Evolutionary conservation across 352 stramenopile species (phyloP).

Genomic region (Globisporangium sylvaticum): DNA sequence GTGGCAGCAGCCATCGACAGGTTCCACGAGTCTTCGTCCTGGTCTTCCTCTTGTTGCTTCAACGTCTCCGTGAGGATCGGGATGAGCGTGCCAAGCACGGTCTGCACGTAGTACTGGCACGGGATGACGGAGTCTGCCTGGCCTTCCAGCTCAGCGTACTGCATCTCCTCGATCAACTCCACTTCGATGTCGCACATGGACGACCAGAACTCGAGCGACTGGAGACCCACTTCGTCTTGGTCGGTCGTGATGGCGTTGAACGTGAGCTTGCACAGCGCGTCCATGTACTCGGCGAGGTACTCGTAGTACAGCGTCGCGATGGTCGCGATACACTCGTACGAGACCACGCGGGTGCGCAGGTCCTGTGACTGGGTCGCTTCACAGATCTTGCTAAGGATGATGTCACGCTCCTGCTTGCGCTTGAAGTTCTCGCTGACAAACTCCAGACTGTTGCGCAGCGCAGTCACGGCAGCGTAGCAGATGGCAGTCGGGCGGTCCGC

Average conservation of each 20-base stretch:
- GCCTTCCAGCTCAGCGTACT: slow-evolving; percentile 71
- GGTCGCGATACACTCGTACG: slow-evolving; percentile 95
- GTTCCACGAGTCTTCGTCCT: slow-evolving; percentile 94
- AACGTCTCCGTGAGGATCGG: slow-evolving; percentile 92
- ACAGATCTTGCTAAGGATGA: slow-evolving; percentile 95
- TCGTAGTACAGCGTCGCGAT: slow-evolving; percentile 97
- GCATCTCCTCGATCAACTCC: slow-evolving; percentile 90
- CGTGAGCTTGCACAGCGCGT: slow-evolving; percentile 94
- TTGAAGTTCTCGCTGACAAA: slow-evolving; percentile 97
- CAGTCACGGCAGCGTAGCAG: slow-evolving; percentile 89
- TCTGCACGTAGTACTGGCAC: slow-evolving; percentile 89
- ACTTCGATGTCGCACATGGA: slow-evolving; percentile 96
- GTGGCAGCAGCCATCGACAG: slow-evolving; percentile 93
- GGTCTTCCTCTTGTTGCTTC: slow-evolving; percentile 93
- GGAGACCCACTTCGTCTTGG: slow-evolving; percentile 89
- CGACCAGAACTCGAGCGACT: slow-evolving; percentile 98
- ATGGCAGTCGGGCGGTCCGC: slow-evolving; percentile 84
- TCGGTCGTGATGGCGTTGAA: slow-evolving; percentile 92
- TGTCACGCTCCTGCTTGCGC: slow-evolving; percentile 91
- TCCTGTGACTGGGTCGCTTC: slow-evolving; percentile 92
- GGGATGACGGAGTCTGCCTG: slow-evolving; percentile 43
- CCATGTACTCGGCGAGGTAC: slow-evolving; percentile 94
- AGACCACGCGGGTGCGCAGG: slow-evolving; percentile 81
- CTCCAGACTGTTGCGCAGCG: slow-evolving; percentile 93
- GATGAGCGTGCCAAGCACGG: slow-evolving; percentile 83